Percentiles rank a stretch among this genome's conserved stretches.
These are phyloP conservation scores for Fagopyrum homotropicum DNA, from an alignment of 148 eudicot genomes.

Conservation along the genomic window DNA sequence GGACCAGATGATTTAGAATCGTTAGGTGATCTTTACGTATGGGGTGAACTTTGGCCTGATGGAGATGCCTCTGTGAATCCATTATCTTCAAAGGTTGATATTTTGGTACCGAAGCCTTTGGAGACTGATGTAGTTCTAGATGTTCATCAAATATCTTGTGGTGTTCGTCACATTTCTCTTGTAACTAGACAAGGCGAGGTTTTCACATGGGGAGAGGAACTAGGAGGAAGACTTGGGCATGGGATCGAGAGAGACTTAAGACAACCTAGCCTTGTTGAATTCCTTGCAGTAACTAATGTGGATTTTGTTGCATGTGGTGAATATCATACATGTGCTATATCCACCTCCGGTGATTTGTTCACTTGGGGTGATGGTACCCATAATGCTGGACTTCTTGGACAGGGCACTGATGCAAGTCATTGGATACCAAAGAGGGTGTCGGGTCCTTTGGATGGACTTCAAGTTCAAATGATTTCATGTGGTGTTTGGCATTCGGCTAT, in stretches of 20 bases:
- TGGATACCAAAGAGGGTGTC: conserved; percentile 88
- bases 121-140: conserved; percentile 78
- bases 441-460: conserved; percentile 86
- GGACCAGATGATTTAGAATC: conserved; percentile 95
- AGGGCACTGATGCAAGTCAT: conserved; percentile 75
- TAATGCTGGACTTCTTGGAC: conserved; percentile 83
- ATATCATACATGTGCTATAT: conserved; percentile 83
- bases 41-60: conserved; percentile 89
- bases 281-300: conserved; percentile 47
- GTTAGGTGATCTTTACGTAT: conserved; percentile 86
- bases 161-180: conserved; percentile 75
- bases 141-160: conserved; percentile 81
- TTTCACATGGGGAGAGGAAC: conserved; percentile 96
- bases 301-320: conserved; percentile 96
- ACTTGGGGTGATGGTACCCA: conserved; percentile 95
- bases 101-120: conserved; percentile 70
- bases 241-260: conserved; percentile 66
- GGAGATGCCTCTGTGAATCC: conserved; percentile 38
- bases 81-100: conserved; percentile 42
- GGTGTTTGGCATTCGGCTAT: conserved; percentile 97
- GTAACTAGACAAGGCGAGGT: conserved; percentile 89
- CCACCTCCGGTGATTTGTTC: conserved; percentile 74
- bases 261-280: conserved; percentile 71
- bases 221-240: conserved; percentile 93
- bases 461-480: conserved; percentile 59